phyloP scores from a whole-genome alignment of 106 monocot species.

The Dendrobium officinale region DNA sequence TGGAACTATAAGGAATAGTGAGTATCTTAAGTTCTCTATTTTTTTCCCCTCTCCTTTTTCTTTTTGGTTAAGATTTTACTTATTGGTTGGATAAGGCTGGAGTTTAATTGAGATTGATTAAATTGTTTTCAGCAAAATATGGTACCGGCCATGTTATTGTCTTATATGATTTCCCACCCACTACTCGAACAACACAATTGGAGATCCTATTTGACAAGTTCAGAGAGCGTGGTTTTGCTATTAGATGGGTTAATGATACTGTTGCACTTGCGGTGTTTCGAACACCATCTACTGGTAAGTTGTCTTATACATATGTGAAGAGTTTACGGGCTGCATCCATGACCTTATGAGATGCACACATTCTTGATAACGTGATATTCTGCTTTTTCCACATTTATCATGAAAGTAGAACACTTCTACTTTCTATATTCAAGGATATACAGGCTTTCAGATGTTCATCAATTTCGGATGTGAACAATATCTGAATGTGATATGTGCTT shows the following conservation, averaged over 20 bases:
- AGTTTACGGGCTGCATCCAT: not conserved
- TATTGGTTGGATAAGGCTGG: not conserved
- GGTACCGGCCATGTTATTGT: slow-evolving; percentile 74
- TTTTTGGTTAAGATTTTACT: slow-evolving; percentile 7
- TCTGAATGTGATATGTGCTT: not conserved
- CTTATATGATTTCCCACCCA: slow-evolving; percentile 64
- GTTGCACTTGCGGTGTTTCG: slow-evolving; percentile 80
- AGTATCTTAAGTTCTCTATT: not conserved
- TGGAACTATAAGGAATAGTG: not conserved
- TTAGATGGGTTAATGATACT: slow-evolving; percentile 88
- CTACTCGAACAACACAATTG: slow-evolving; percentile 58
- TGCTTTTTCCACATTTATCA: not conserved
- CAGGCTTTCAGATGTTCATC: not conserved
- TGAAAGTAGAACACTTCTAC: not conserved
- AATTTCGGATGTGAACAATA: not conserved
- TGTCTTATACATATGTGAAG: not conserved
- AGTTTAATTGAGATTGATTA: not conserved
- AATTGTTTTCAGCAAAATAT: slow-evolving; percentile 29
- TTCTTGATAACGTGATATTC: not conserved
- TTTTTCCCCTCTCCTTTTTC: not conserved
- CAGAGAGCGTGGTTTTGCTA: slow-evolving; percentile 41
- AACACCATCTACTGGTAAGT: slow-evolving; percentile 61
- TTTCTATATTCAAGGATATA: not conserved
- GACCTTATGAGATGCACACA: no score
- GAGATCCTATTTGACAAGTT: slow-evolving; percentile 61